Evolutionary conservation across 768 basidiomycete species (phyloP).

Genomic region (Leccinum disarticulatum): DNA sequence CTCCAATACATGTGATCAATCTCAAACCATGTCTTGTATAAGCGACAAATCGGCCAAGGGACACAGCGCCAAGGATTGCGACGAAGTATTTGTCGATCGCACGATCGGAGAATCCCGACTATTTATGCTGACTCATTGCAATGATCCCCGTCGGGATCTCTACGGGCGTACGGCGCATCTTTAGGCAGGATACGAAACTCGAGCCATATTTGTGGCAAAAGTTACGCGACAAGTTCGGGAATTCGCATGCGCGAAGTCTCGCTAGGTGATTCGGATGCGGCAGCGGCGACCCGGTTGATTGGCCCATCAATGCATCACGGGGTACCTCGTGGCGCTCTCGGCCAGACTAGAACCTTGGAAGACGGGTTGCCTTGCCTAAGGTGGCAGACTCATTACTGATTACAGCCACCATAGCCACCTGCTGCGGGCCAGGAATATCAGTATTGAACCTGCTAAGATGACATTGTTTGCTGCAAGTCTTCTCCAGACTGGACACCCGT

Average conservation of each 20-base stretch:
- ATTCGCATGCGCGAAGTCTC: not conserved
- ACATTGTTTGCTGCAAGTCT: not conserved
- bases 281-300: constrained; percentile 1
- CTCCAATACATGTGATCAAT: constrained; percentile 3
- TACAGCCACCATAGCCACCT: not conserved
- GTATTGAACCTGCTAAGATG: not conserved
- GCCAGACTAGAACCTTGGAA: not conserved
- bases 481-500: not conserved
- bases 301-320: not conserved
- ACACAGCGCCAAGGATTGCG: not conserved
- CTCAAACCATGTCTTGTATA: not conserved
- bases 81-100: not conserved
- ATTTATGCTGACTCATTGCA: too few relatives aligned
- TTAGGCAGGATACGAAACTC: not conserved
- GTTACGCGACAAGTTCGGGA: not conserved
- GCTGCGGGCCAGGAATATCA: not conserved
- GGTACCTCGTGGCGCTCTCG: constrained; percentile 4
- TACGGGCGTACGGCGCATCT: not conserved
- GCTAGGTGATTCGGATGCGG: not conserved
- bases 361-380: not conserved
- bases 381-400: not conserved
- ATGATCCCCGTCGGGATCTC: not conserved
- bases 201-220: not conserved
- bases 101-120: not conserved
- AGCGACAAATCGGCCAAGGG: not conserved